phyloP scores from a whole-genome alignment of 192 early-diverging fungal genomes.

The Umbelopsis vinacea region DNA sequence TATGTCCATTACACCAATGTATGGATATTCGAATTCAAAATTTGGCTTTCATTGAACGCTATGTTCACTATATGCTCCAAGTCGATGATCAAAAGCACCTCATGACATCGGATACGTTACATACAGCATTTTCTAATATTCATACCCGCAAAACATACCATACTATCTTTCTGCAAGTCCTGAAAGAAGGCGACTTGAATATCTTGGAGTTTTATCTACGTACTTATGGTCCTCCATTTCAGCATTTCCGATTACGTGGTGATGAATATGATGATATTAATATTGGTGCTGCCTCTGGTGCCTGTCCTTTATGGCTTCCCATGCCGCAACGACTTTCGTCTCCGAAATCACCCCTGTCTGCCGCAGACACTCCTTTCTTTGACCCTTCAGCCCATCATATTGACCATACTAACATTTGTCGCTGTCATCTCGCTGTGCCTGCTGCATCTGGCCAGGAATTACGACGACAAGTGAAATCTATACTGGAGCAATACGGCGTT shows the following conservation, averaged over 20 bases:
- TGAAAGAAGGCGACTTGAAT: constrained; percentile 24
- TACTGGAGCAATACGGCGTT: constrained; percentile 24
- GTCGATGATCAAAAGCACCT: not conserved
- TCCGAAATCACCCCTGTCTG: too few relatives aligned
- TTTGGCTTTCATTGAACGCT: constrained; percentile 20
- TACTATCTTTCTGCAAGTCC: constrained; percentile 27
- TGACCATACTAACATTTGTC: not conserved
- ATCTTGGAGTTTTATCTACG: constrained; percentile 21
- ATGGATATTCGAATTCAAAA: constrained; percentile 12
- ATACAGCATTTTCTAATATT: constrained; percentile 10
- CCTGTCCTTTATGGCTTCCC: not conserved
- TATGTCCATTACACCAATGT: constrained; percentile 14
- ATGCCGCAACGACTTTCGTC: not conserved
- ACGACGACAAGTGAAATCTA: constrained; percentile 6
- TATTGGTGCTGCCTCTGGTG: not conserved
- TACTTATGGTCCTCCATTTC: constrained; percentile 25
- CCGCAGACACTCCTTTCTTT: not conserved
- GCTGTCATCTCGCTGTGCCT: not conserved
- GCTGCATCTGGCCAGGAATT: constrained; percentile 13
- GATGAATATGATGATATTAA: constrained; percentile 29
- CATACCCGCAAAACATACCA: constrained; percentile 28
- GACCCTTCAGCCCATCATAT: not conserved
- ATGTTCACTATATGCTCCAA: constrained; percentile 23
- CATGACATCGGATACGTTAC: not conserved
- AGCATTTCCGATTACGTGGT: constrained; percentile 22